Conservation (phyloP, 1,284 basidiomycete species). For the Ganoderma meredithae region DNA sequence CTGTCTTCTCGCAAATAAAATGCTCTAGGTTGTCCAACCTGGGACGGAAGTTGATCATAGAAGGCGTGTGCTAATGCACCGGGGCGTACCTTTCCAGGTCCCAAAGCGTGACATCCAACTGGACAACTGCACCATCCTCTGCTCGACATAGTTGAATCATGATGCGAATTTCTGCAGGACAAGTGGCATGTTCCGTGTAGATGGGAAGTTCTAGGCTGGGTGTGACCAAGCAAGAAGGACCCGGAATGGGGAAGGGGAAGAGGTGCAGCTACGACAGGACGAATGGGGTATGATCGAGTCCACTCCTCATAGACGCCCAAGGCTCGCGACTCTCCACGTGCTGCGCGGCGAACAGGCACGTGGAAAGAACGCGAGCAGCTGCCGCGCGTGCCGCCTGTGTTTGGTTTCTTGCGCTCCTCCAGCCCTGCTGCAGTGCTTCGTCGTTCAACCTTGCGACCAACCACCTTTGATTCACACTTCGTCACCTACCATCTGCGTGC, state of each 20-base stretch:
- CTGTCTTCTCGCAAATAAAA: conserved; percentile 73
- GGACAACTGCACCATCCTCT: conserved; percentile 28
- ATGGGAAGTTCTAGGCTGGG: not conserved
- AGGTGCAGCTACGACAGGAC: no score
- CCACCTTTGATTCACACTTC: not conserved
- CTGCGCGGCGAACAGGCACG: not conserved
- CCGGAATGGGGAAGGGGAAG: no score
- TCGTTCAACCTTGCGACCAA: not conserved
- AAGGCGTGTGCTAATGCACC: not conserved
- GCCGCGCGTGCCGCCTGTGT: not conserved
- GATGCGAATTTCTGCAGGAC: not conserved
- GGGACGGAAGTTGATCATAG: not conserved
- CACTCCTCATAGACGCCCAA: not conserved
- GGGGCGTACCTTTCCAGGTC: conserved; percentile 69
- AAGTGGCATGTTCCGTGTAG: conserved; percentile 17
- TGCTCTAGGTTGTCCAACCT: conserved; percentile 69
- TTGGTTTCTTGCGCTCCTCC: conserved; percentile 36
- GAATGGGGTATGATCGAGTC: not conserved
- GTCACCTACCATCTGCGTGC: not conserved
- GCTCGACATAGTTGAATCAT: conserved; percentile 34
- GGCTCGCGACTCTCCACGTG: conserved; percentile 9
- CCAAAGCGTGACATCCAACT: conserved; percentile 72
- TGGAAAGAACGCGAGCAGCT: conserved; percentile 3
- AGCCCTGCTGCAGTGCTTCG: not conserved
- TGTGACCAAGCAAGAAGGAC: not conserved